A percentile compares a stretch with the other conserved stretches of the same genome.
Evolutionary conservation across 257 asterid genomes (phyloP).

Genomic region (Nyctanthes arbortristis): DNA sequence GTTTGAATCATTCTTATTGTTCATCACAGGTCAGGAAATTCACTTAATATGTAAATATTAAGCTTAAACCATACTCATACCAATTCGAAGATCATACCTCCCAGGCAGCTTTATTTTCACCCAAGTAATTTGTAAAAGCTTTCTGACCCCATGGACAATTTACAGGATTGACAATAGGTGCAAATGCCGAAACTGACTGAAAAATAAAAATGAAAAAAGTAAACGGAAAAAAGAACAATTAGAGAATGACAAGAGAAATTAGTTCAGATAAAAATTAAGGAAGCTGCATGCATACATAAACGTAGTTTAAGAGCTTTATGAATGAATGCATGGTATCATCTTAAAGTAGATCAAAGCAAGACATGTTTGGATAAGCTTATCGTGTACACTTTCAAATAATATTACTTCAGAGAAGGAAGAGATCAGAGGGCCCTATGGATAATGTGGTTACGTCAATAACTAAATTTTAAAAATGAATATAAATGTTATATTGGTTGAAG

Average conservation of each 20-base stretch:
- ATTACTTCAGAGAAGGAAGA: too few species aligned
- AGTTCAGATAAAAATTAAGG: background rate
- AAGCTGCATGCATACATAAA: background rate
- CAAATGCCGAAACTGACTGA: slow-evolving; percentile 93
- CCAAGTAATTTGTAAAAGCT: slow-evolving; percentile 91
- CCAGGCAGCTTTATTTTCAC: slow-evolving; percentile 79
- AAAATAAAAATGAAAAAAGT: too few species aligned
- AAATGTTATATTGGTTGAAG: background rate
- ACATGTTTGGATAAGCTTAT: background rate
- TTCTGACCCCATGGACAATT: slow-evolving; percentile 98
- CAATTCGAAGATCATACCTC: slow-evolving; percentile 58
- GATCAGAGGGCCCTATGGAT: too few species aligned
- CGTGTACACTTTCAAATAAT: background rate
- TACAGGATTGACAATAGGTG: slow-evolving; percentile 80
- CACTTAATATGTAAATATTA: too few species aligned
- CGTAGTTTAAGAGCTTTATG: background rate
- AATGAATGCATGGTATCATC: background rate
- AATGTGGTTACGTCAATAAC: too few species aligned
- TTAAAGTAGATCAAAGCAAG: background rate
- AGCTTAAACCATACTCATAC: background rate
- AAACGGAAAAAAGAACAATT: background rate
- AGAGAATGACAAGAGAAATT: background rate
- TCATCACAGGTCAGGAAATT: too few species aligned
- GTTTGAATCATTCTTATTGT: too few species aligned
- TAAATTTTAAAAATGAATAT: background rate